Base-by-base conservation (phyloP, 805 yeast species). In the Wickerhamomyces xylosicus region DNA sequence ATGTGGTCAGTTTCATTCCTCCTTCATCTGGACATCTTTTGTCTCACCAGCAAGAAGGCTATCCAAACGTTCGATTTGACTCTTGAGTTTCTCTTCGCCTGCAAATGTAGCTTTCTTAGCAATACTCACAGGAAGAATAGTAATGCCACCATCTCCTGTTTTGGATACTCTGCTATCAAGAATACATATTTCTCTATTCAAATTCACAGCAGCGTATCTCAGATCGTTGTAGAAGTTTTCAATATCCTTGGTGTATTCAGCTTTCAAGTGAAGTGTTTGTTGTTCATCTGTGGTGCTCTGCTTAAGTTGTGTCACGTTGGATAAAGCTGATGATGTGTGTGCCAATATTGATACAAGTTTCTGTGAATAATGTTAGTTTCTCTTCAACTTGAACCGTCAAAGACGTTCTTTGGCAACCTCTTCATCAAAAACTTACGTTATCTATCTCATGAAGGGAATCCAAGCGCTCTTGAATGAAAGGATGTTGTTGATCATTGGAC, bases 61-160 rank as follows among this genome's bases (percentile, higher is more conserved):
- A 29, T 61, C 59, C 37, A 67, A 39, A 4, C 50, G 52, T 14
- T 49, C 48, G 38, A 77, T 43, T 47, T 75, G 77, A 34, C 66
- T 68, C 9, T 63, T 58, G 37, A 81, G 61, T 53, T 81, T 79
- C 45, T 63, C 69, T 31, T 63, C 62, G 3, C 87, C 86, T 21
- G 80, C 69, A 61, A 72, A 69, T 5, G 84, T 74, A 28, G 86
- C 85, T 60, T 80, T 79, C 46, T 78, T 78, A 37, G 79, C 81
- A 19, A 83, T 72, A 33, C 71, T 67, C 3, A 82, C 69, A 1
- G 95, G 92, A 20, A 83, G 62, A 31, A 83, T 71, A 62, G 72
- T 71, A 17, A 72, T 54, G n/a, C 59, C 61, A 41, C 55, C 52
- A 36, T 69, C 70, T 16, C 66, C 64, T 29, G 66, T 65, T 5